Percentiles rank a stretch among this genome's conserved stretches.
phyloP scores from a whole-genome alignment of 2,329 filamentous ascomycete species.

The Penicillium occitanis region DNA sequence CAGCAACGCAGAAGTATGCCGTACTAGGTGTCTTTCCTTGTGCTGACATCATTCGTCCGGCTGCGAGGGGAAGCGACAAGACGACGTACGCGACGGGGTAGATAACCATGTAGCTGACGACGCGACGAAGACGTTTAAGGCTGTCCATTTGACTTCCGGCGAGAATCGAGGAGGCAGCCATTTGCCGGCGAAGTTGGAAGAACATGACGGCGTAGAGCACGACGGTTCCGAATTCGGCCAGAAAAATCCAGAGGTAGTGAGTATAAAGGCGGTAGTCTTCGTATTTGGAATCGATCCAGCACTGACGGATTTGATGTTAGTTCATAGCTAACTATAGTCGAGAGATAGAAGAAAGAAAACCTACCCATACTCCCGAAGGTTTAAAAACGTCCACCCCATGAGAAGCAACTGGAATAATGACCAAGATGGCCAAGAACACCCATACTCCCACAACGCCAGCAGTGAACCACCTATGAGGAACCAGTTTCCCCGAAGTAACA shows the following conservation, averaged over 20 bases:
- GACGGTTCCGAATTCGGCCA: conserved; percentile 54
- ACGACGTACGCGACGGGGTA: conserved; percentile 58
- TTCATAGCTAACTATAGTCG: not conserved
- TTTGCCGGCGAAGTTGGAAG: conserved; percentile 49
- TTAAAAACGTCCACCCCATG: conserved; percentile 47
- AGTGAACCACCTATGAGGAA: conserved; percentile 49
- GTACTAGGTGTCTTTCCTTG: conserved; percentile 35
- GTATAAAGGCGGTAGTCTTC: conserved; percentile 51
- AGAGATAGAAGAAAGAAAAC: conserved; percentile 23
- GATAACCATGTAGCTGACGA: conserved; percentile 49
- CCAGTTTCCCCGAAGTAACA: conserved; percentile 49
- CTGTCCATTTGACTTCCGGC: conserved; percentile 34
- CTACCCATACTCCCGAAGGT: conserved; percentile 54
- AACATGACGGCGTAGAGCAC: conserved; percentile 52
- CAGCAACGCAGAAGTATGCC: conserved; percentile 53
- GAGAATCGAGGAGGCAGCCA: conserved; percentile 40
- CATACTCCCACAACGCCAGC: conserved; percentile 47
- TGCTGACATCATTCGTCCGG: conserved; percentile 45
- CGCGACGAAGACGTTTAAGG: conserved; percentile 42
- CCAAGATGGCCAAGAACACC: conserved; percentile 48
- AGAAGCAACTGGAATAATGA: conserved; percentile 48
- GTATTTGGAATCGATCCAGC: conserved; percentile 50
- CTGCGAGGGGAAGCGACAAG: conserved; percentile 63
- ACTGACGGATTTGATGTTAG: conserved; percentile 36
- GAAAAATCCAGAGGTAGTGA: conserved; percentile 57